Percentiles rank a stretch among this genome's conserved stretches.
Evolutionary conservation across 2,329 filamentous ascomycete species (phyloP).

Genomic region (Penicillium capsulatum): DNA sequence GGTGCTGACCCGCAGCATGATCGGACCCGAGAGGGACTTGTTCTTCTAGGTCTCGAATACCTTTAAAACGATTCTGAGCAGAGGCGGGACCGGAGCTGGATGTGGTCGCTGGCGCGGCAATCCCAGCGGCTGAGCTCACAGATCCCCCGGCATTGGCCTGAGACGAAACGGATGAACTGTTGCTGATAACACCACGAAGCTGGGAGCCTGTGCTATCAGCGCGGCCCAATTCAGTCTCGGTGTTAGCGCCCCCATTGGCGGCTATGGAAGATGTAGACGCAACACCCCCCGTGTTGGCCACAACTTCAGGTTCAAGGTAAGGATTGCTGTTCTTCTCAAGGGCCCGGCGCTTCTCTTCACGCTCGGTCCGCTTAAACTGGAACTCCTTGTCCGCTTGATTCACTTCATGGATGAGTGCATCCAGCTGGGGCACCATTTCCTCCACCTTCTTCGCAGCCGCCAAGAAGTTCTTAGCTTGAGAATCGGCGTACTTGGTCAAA

Average conservation of each 20-base stretch:
- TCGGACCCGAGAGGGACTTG: constrained; percentile 59
- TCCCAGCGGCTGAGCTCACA: constrained; percentile 23
- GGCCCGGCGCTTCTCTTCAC: constrained; percentile 86
- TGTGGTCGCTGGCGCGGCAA: constrained; percentile 19
- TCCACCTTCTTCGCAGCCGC: constrained; percentile 83
- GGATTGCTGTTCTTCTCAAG: constrained; percentile 81
- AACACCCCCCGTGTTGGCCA: constrained; percentile 40
- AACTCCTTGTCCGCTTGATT: constrained; percentile 93
- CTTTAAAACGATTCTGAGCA: constrained; percentile 68
- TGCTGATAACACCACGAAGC: constrained; percentile 50
- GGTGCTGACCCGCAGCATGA: constrained; percentile 59
- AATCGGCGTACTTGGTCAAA: constrained; percentile 87
- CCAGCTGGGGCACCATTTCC: constrained; percentile 77
- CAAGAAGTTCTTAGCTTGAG: constrained; percentile 79
- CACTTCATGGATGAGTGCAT: constrained; percentile 85
- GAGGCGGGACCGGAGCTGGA: constrained; percentile 24
- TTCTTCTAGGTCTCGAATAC: constrained; percentile 88
- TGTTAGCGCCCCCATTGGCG: constrained; percentile 51
- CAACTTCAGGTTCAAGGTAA: constrained; percentile 65
- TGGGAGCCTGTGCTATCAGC: constrained; percentile 72
- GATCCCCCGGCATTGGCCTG: constrained; percentile 34
- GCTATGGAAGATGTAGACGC: constrained; percentile 32
- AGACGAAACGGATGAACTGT: constrained; percentile 45
- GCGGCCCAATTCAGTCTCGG: constrained; percentile 66
- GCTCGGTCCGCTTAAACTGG: constrained; percentile 87